Percentiles rank a stretch among this genome's conserved stretches.
These are phyloP conservation scores for Cladorrhinum sp. DNA, from an alignment of 2,329 filamentous ascomycete species.

Conservation along the genomic window DNA sequence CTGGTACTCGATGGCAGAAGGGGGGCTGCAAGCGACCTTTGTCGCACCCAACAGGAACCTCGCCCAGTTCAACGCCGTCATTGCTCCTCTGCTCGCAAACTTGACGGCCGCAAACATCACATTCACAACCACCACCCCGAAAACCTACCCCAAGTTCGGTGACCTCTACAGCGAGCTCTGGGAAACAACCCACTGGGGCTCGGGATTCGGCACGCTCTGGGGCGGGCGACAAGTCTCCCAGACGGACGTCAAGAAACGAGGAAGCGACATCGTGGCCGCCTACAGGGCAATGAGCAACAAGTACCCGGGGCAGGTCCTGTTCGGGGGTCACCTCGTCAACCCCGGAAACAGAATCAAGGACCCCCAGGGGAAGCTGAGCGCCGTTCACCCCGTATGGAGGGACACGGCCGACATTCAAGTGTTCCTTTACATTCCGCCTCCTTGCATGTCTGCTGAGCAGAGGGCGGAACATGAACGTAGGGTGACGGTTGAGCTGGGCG, in stretches of 20 bases:
- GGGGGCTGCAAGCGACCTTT: conserved; percentile 3
- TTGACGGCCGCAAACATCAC: conserved; percentile 1
- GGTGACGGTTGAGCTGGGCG: conserved; percentile 6
- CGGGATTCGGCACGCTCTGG: conserved; percentile 1
- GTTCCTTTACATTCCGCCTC: conserved; percentile 13
- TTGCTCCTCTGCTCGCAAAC: not conserved
- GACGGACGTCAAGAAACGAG: conserved; percentile 12
- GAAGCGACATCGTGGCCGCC: conserved; percentile 3
- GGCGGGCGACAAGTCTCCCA: not conserved
- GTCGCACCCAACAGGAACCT: conserved; percentile 12
- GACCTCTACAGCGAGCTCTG: conserved; percentile 11
- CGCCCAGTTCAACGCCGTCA: conserved; percentile 12
- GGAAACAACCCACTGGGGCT: conserved; percentile 12
- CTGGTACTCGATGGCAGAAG: not conserved
- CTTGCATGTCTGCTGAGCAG: conserved; percentile 11
- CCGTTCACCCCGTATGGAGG: conserved; percentile 13
- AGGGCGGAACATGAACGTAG: conserved; percentile 8
- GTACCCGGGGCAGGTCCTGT: conserved; percentile 9
- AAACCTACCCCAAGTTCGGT: conserved; percentile 6
- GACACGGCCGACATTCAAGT: conserved; percentile 12
- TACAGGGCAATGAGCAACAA: conserved; percentile 13
- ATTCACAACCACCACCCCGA: not conserved
- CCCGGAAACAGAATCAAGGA: conserved; percentile 10
- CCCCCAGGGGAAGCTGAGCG: conserved; percentile 9
- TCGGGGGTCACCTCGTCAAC: conserved; percentile 12